Conservation (phyloP, 371 early-diverging fungal genomes). For the Basidiobolus meristosporus region DNA sequence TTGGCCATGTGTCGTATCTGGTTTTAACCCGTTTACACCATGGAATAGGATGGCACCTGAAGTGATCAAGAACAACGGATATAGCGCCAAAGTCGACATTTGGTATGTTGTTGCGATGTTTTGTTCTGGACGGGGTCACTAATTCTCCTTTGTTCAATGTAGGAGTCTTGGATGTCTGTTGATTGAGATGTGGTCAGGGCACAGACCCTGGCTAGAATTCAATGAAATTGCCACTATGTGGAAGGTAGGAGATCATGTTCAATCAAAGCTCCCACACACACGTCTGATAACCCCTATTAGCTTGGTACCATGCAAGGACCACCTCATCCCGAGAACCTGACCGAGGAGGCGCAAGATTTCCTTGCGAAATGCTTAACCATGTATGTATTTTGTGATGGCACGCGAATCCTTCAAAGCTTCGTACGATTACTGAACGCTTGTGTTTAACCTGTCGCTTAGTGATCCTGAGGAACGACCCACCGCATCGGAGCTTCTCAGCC, state of each 20-base stretch:
- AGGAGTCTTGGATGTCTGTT: conserved; percentile 69
- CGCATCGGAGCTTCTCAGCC: conserved; percentile 28
- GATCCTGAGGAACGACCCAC: conserved; percentile 43
- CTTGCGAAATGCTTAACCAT: conserved; percentile 41
- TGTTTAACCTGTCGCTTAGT: conserved; percentile 7
- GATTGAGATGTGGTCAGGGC: conserved; percentile 82
- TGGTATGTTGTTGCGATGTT: conserved; percentile 10
- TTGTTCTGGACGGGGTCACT: too few species aligned
- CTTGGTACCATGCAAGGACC: conserved; percentile 32
- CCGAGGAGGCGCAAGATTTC: conserved; percentile 37
- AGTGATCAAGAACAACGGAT: conserved; percentile 59
- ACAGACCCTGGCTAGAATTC: conserved; percentile 60
- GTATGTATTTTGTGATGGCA: conserved; percentile 7
- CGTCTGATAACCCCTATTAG: conserved; percentile 4
- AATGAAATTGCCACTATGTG: conserved; percentile 50
- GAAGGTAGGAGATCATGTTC: conserved; percentile 18
- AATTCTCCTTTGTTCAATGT: too few species aligned
- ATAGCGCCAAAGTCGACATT: conserved; percentile 58
- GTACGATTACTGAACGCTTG: neutral
- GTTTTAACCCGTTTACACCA: neutral
- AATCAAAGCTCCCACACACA: neutral
- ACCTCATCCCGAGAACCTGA: conserved; percentile 40
- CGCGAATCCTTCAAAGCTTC: neutral
- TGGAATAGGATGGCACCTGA: conserved; percentile 88
- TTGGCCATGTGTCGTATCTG: neutral